These are phyloP conservation scores for Phallus indusiatus DNA, from an alignment of 768 basidiomycete species.

Conservation along the genomic window DNA sequence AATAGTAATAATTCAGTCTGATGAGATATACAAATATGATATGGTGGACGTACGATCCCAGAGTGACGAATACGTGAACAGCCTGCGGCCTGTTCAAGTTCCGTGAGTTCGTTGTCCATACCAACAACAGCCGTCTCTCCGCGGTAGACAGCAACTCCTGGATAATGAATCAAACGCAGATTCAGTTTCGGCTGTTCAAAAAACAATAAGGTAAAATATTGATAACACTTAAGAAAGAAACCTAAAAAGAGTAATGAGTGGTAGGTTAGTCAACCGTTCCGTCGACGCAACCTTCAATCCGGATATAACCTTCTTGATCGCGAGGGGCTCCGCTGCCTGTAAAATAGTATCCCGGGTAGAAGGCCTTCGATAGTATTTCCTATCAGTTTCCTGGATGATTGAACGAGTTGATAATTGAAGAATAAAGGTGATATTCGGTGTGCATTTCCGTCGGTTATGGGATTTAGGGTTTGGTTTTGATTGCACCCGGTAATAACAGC, in stretches of 20 bases:
- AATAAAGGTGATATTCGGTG: too few species aligned
- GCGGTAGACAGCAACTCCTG: conserved; percentile 92
- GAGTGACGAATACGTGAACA: conserved; percentile 87
- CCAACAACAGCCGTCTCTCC: conserved; percentile 92
- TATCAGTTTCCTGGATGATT: conserved; percentile 57
- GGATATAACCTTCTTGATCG: conserved; percentile 93
- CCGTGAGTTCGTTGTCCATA: conserved; percentile 77
- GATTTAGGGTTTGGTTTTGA: conserved; percentile 92
- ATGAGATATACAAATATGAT: not conserved
- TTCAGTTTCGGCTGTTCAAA: conserved; percentile 96
- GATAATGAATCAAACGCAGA: conserved; percentile 90
- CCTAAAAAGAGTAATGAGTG: not conserved
- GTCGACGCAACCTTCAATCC: conserved; percentile 97
- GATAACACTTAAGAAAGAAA: conserved; percentile 63
- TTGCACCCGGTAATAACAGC: conserved; percentile 95
- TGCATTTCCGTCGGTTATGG: too few species aligned
- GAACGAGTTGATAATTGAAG: too few species aligned
- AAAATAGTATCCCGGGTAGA: conserved; percentile 86
- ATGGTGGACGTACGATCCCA: conserved; percentile 72
- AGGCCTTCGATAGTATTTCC: conserved; percentile 90
- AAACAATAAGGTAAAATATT: conserved; percentile 97
- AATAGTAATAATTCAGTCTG: too few species aligned
- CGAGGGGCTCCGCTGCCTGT: conserved; percentile 97
- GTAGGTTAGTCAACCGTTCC: conserved; percentile 42
- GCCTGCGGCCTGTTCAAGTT: too few species aligned